Percentiles rank a stretch among this genome's conserved stretches.
Evolutionary conservation across 495 filamentous ascomycete species (phyloP).

Genomic region (Clavariopsis aquatica): DNA sequence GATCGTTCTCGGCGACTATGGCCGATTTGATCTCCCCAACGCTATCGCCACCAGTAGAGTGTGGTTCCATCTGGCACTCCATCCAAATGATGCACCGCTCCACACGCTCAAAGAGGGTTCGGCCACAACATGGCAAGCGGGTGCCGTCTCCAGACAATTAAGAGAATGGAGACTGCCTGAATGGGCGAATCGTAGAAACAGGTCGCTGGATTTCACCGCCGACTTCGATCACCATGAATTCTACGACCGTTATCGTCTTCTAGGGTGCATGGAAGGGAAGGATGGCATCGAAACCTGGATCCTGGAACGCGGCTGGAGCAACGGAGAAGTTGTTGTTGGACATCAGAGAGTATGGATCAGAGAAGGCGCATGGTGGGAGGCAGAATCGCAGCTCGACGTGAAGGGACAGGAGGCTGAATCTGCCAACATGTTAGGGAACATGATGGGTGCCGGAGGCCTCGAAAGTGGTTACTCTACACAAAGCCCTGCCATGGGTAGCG

Average conservation of each 20-base stretch:
- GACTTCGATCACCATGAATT: conserved; percentile 97
- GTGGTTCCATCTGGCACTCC: conserved; percentile 92
- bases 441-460: conserved; percentile 50
- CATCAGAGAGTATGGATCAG: conserved; percentile 92
- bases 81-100: conserved; percentile 85
- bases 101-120: conserved; percentile 64
- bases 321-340: conserved; percentile 91
- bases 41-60: conserved; percentile 77
- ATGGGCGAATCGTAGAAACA: conserved; percentile 92
- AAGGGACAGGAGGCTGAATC: conserved; percentile 57
- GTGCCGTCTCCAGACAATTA: conserved; percentile 85
- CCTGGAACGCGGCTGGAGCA: conserved; percentile 94
- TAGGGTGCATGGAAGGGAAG: conserved; percentile 85
- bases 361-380: conserved; percentile 95
- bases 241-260: conserved; percentile 69
- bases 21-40: conserved; percentile 71
- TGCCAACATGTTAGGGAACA: conserved; percentile 54
- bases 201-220: conserved; percentile 91
- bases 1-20: conserved; percentile 68
- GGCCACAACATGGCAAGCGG: conserved; percentile 82
- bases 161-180: conserved; percentile 91
- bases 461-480: conserved; percentile 65
- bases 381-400: conserved; percentile 92
- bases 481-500: conserved; percentile 54
- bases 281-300: conserved; percentile 97